Conservation (phyloP, 345 rosid genomes). For the Rhodamnia argentea region DNA sequence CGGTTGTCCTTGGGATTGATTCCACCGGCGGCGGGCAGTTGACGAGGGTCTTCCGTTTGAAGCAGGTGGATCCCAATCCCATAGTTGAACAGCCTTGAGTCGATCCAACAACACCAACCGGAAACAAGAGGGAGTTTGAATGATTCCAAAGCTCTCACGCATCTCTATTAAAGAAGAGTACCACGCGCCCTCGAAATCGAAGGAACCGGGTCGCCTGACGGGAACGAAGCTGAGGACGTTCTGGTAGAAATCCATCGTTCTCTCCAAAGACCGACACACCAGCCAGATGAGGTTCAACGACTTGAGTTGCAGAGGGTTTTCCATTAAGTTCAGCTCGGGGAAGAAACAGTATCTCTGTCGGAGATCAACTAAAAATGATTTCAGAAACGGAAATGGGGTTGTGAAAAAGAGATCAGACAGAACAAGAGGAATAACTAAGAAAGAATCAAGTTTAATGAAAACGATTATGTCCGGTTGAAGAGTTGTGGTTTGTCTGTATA, state of each 20-base stretch:
- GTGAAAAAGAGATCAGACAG: too few species aligned
- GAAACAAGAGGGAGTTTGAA: not conserved
- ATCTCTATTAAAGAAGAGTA: not conserved
- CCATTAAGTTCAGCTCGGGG: not conserved
- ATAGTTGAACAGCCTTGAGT: conserved; percentile 48
- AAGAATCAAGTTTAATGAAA: too few species aligned
- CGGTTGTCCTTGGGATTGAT: conserved; percentile 66
- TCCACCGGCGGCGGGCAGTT: conserved; percentile 14
- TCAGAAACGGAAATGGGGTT: too few species aligned
- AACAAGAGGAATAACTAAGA: too few species aligned
- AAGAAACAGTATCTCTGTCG: not conserved
- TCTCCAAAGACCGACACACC: conserved; percentile 52
- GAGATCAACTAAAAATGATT: too few species aligned
- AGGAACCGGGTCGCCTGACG: conserved; percentile 69
- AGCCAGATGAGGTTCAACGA: conserved; percentile 75
- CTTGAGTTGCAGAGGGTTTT: conserved; percentile 73
- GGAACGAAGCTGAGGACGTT: conserved; percentile 66
- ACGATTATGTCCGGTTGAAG: too few species aligned
- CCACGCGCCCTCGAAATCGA: conserved; percentile 87
- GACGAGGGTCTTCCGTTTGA: too few species aligned
- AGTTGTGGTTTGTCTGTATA: not conserved
- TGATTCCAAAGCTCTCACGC: not conserved
- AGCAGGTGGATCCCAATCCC: conserved; percentile 60
- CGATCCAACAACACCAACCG: not conserved
- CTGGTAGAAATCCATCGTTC: conserved; percentile 61